Base-by-base conservation (phyloP, 805 yeast species). In the Yarrowia keelungensis region DNA sequence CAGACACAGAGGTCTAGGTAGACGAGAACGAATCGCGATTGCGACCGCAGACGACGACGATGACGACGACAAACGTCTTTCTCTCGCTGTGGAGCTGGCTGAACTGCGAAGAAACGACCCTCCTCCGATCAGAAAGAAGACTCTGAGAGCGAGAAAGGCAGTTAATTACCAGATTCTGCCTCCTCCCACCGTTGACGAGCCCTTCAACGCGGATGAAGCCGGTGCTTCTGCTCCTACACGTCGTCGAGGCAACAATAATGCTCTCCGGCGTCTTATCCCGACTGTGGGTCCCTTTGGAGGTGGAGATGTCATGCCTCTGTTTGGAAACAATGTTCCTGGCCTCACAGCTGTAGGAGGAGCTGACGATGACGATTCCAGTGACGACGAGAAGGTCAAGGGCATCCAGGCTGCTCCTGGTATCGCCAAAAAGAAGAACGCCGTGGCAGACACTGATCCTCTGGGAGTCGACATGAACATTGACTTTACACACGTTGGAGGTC, bases 221-320 rank as follows among this genome's bases (percentile, higher is more conserved):
- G 70, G 72, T 70, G 74, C 68, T 72, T 73, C 41, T 69, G 78
- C 79, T 14, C 54, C 59, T 8, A 66, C 69, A 15, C 78, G 79
- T 39, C 79, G 83, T 16, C 80, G 83, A 16, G 81, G 83, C 72
- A 74, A 78, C 15, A 78, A 82, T 19, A 75, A 79, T 8, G 76
- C 81, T 16, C 75, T 89, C 49, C 84, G 92, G 74, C 84, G 97
- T 49, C 79, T 95, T 46, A 93, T 90, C 75, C 97, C 97, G 8
- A 94, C 97, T 0, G 92, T 92, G 15, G 99, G 99, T 0, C 99
- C 99, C 1, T 94, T 94, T 81, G 99, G 99, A 38, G 99, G 99
- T 26, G 89, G 94, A 70, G 98, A 94, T 76, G 97, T 92, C 0
- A 84, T 88, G 8, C 89, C 97, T 0, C 80, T 94, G 39, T 92